Percentiles rank a stretch among this genome's conserved stretches.
Evolutionary conservation across 2,329 filamentous ascomycete genomes (phyloP).

Genomic region (Fonsecaea nubica): DNA sequence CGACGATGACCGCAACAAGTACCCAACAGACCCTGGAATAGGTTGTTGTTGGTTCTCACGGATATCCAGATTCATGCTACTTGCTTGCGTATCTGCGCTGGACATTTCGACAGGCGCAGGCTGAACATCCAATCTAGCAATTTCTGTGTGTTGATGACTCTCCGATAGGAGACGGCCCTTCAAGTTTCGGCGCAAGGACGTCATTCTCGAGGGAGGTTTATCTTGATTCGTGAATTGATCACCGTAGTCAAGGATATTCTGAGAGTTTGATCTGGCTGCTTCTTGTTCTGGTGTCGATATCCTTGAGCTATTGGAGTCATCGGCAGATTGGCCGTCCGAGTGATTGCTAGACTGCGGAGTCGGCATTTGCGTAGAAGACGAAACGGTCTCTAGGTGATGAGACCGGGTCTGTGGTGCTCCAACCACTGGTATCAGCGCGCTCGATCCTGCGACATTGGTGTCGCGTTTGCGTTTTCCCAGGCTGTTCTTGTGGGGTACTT

Average conservation of each 20-base stretch:
- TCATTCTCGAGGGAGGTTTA: neutral
- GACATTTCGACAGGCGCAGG: neutral
- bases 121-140: neutral
- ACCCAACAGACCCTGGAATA: neutral
- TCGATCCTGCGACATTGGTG: slow-evolving; percentile 5
- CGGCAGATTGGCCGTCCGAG: slow-evolving; percentile 15
- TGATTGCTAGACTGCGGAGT: slow-evolving; percentile 27
- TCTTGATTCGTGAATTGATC: neutral
- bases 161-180: neutral
- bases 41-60: neutral
- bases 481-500: neutral
- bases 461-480: slow-evolving; percentile 37
- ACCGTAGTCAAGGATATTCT: neutral
- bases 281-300: slow-evolving; percentile 9
- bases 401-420: neutral
- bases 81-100: neutral
- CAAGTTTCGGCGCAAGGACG: neutral
- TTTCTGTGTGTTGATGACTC: no score
- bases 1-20: neutral
- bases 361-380: slow-evolving; percentile 22
- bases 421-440: neutral
- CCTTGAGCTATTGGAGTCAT: slow-evolving; percentile 13
- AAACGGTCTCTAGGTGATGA: neutral
- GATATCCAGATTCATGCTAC: neutral
- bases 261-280: neutral